Conservation (phyloP, 2,329 filamentous ascomycete genomes). For the Colletotrichum cereale region DNA sequence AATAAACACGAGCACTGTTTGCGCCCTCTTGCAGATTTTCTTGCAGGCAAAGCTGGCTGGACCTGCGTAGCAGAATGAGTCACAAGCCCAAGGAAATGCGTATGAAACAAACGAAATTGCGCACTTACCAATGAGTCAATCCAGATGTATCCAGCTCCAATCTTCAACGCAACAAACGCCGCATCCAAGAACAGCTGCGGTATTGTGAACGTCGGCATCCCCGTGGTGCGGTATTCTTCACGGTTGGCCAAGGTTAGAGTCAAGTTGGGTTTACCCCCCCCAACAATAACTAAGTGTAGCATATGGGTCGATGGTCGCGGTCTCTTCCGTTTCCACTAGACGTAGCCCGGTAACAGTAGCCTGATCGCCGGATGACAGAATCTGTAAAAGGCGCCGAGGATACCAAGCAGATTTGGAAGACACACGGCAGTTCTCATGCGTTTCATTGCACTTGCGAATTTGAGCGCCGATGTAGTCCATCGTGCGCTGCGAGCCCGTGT, state of each 20-base stretch:
- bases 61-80: background rate
- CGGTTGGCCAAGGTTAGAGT: background rate
- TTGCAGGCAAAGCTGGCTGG: background rate
- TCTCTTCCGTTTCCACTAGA: background rate
- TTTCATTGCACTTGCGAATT: background rate
- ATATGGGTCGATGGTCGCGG: background rate
- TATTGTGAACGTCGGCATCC: background rate
- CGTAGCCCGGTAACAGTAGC: background rate
- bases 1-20: background rate
- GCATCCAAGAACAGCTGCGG: background rate
- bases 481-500: background rate
- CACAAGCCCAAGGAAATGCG: background rate
- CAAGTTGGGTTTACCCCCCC: background rate
- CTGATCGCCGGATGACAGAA: background rate
- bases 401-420: background rate
- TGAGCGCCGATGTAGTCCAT: background rate
- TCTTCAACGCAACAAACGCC: background rate
- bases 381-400: background rate
- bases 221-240: background rate
- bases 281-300: background rate
- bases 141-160: background rate
- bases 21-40: no score
- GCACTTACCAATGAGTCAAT: background rate
- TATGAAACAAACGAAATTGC: background rate
- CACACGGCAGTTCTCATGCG: background rate